Conservation (phyloP, 768 basidiomycete species). For the Russula sp. region DNA sequence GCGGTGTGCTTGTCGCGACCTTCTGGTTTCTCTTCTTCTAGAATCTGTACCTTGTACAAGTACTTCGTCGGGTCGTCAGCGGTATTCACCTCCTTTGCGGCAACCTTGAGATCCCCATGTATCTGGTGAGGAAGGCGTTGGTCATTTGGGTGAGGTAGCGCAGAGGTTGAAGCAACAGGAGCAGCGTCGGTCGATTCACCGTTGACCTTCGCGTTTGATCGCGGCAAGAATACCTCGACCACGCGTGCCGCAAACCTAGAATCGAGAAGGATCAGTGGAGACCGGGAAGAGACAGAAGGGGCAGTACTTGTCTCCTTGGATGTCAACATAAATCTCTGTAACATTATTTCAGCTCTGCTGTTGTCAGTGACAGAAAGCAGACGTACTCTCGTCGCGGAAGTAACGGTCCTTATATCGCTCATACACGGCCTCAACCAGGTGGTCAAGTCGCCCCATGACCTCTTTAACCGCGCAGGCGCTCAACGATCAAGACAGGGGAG, state of each 20-base stretch:
- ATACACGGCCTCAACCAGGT: constrained; percentile 89
- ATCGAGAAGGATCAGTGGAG: neutral
- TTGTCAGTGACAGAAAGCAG: constrained; percentile 16
- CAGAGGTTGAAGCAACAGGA: constrained; percentile 35
- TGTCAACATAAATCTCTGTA: constrained; percentile 81
- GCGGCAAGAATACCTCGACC: constrained; percentile 67
- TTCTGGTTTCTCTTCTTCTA: constrained; percentile 66
- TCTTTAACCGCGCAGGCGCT: constrained; percentile 44
- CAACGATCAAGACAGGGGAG: constrained; percentile 14
- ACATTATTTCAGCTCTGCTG: neutral
- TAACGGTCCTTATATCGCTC: constrained; percentile 97
- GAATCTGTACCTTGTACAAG: constrained; percentile 81
- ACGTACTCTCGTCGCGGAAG: constrained; percentile 83
- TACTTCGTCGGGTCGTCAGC: constrained; percentile 80
- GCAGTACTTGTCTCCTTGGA: constrained; percentile 77
- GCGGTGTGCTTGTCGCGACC: constrained; percentile 53
- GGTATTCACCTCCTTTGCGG: constrained; percentile 60
- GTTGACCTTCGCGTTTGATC: constrained; percentile 18
- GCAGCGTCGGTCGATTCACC: constrained; percentile 18
- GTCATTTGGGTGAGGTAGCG: constrained; percentile 32
- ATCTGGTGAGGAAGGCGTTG: constrained; percentile 57
- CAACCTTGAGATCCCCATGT: constrained; percentile 72
- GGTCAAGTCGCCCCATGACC: constrained; percentile 94
- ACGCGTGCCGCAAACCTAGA: constrained; percentile 77
- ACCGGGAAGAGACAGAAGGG: constrained; percentile 17